Conservation (phyloP, 78 protist species). For the Planoprotostelium fungivorum region DNA sequence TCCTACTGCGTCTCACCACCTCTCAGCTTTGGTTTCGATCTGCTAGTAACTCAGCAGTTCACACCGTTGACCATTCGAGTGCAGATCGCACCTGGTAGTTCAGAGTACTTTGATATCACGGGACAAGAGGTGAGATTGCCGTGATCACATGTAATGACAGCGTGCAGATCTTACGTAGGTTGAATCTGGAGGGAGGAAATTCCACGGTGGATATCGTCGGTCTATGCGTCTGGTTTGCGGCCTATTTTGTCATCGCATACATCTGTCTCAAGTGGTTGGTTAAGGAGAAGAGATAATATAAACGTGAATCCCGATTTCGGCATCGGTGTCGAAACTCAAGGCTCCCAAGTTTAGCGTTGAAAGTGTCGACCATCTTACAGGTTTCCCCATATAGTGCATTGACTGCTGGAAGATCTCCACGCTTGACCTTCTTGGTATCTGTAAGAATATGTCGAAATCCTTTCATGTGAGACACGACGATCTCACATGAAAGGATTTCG, state of each 20-base stretch:
- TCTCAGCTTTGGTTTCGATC: slow-evolving; percentile 47
- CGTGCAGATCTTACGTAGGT: slow-evolving; percentile 18
- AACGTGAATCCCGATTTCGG: neutral
- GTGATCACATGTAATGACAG: slow-evolving; percentile 39
- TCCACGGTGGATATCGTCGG: slow-evolving; percentile 41
- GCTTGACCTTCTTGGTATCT: no score
- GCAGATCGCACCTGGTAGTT: slow-evolving; percentile 30
- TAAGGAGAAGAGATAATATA: slow-evolving; percentile 34
- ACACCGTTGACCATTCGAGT: neutral
- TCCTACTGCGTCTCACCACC: slow-evolving; percentile 23
- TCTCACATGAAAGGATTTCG: no score
- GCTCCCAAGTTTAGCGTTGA: no score
- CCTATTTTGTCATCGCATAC: slow-evolving; percentile 39
- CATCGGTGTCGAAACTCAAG: no score
- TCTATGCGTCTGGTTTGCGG: slow-evolving; percentile 34
- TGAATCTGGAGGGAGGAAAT: slow-evolving; percentile 31
- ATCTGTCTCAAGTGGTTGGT: slow-evolving; percentile 42
- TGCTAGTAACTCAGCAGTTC: slow-evolving; percentile 48
- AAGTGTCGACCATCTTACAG: no score
- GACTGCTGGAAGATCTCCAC: no score
- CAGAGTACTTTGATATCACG: slow-evolving; percentile 7
- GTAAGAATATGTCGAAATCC: no score
- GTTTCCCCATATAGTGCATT: no score
- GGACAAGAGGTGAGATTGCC: slow-evolving; percentile 3
- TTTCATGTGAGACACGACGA: no score